Evolutionary conservation across 257 asterid species (phyloP).

Genomic region (Nicotiana noctiflora): DNA sequence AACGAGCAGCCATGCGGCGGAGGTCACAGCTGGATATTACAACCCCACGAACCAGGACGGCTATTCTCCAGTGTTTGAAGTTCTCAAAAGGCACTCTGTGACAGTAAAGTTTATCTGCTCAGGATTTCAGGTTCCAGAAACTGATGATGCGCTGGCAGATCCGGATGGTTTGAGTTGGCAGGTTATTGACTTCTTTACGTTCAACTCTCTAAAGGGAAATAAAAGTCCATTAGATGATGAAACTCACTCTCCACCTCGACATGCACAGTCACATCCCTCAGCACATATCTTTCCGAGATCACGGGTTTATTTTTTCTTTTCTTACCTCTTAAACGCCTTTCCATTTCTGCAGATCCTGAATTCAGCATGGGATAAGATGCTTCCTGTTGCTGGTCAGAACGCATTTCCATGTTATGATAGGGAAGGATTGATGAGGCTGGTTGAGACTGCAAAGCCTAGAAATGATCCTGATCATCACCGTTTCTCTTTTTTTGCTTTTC

Average conservation of each 20-base stretch:
- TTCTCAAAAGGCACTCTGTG: conserved; percentile 46
- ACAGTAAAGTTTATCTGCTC: conserved; percentile 38
- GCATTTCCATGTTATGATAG: conserved; percentile 41
- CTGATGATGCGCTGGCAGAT: conserved; percentile 47
- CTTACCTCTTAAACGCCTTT: background rate
- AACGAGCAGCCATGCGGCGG: conserved; percentile 70
- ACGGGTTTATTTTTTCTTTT: background rate
- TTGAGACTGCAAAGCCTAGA: conserved; percentile 54
- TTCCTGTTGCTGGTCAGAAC: conserved; percentile 57
- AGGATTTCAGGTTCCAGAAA: conserved; percentile 35
- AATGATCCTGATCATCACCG: conserved; percentile 52
- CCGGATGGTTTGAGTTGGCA: conserved; percentile 67
- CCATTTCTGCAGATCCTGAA: conserved; percentile 41
- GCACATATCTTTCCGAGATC: background rate
- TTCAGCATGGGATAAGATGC: conserved; percentile 56
- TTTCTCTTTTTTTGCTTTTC: conserved; percentile 45
- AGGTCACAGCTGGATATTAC: conserved; percentile 67
- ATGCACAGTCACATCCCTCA: background rate
- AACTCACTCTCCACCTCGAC: background rate
- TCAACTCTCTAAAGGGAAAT: background rate
- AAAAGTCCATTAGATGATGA: background rate
- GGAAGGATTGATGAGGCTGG: conserved; percentile 45
- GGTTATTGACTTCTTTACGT: conserved; percentile 21
- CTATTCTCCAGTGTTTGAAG: conserved; percentile 42
- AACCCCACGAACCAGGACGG: conserved; percentile 63